Base-by-base conservation (phyloP, 2,329 filamentous ascomycete genomes). In the Fusarium oligoseptatum region DNA sequence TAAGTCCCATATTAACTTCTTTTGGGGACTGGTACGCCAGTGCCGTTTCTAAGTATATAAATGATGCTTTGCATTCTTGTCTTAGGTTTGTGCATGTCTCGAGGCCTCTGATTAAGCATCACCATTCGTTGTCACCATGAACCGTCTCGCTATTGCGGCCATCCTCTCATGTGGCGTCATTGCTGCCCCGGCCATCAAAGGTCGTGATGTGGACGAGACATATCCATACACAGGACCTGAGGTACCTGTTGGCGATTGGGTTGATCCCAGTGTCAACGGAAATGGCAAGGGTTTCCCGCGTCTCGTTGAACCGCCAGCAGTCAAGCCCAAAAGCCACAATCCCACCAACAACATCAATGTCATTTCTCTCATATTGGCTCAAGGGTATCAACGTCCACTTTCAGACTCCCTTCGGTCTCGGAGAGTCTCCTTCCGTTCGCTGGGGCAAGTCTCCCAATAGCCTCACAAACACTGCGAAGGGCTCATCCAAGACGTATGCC, bases 271-370 rank as follows among this genome's bases (percentile, higher is more conserved):
- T 12, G 75, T 87, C 79, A 87, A 87, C 73, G 87, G 87, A 74
- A 87, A 88, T 73, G 87, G 86, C 36, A 87, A 87, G 68, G 87
- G 87, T 2, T 88, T 86, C 71, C 82, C 83, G 22, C 86, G 87
- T 55, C 80, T 88, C 4, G 83, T 87, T 11, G 87, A 88, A 76
- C 77, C 84, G 43, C 87, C 87, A 11, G 87, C 87, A 4, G 87
- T 88, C 20, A 84, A 81, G 71, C 87, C 87, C 5, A 80, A 79
- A 29, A 80, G 77, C 8, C 69, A 72, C 11, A 84, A 85, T 56
- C 84, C 87, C 8, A 85, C 81, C 45, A 89, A 88, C 81, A 89
- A 88, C 63, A 77, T 89, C 77, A 88, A 89, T 71, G 87, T 88
- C 41, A 87, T 88, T 66, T 84, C 84, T 6, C 72, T 82, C 87